Conservation (phyloP, 2,329 filamentous ascomycete species). For the Hirsutella thompsonii region DNA sequence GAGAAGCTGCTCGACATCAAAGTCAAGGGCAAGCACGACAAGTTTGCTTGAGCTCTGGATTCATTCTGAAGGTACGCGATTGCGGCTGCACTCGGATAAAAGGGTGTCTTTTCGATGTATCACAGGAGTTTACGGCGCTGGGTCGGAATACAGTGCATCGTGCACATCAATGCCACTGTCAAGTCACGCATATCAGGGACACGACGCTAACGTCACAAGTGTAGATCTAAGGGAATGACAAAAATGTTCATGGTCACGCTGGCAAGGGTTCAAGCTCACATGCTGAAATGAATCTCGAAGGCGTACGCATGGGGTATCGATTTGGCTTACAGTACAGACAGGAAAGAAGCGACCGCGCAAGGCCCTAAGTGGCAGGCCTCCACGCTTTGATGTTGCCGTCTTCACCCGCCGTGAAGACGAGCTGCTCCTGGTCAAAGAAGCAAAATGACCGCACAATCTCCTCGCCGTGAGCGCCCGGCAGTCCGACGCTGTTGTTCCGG, state of each 20-base stretch:
- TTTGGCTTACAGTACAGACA: background rate
- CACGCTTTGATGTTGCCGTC: constrained; percentile 46
- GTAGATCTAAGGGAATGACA: too few relatives aligned
- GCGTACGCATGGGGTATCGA: background rate
- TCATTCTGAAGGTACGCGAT: too few relatives aligned
- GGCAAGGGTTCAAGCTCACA: too few relatives aligned
- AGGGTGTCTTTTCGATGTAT: too few relatives aligned
- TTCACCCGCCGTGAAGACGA: constrained; percentile 46
- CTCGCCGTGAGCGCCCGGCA: constrained; percentile 48
- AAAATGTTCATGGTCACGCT: too few relatives aligned
- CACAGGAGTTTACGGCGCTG: too few relatives aligned
- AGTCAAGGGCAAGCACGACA: constrained; percentile 88
- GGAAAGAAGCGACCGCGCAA: background rate
- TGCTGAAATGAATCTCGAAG: background rate
- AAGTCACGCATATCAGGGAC: too few relatives aligned
- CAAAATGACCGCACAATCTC: constrained; percentile 53
- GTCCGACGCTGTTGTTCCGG: constrained; percentile 39
- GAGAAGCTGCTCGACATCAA: constrained; percentile 77
- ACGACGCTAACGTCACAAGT: too few relatives aligned
- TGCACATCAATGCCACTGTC: too few relatives aligned
- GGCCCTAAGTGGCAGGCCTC: constrained; percentile 19
- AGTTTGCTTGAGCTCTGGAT: constrained; percentile 43
- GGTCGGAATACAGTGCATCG: too few relatives aligned
- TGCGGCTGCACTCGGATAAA: too few relatives aligned
- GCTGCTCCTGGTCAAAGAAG: constrained; percentile 46